Conservation (phyloP, 208 protist genomes). For the Leishmania aethiopica region DNA sequence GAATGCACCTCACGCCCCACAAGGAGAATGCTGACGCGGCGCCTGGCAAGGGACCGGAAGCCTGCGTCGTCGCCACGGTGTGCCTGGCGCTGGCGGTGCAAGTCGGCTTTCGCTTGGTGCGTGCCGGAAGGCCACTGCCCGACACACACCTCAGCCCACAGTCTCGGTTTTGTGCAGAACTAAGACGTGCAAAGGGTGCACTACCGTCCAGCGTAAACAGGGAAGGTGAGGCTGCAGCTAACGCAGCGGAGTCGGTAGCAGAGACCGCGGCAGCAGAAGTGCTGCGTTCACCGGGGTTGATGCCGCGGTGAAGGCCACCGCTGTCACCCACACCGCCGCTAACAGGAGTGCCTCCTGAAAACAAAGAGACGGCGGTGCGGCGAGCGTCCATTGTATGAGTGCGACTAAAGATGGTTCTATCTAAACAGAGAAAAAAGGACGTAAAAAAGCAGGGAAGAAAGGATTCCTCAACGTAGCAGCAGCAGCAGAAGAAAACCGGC, state of each 20-base stretch:
- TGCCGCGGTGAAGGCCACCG: neutral
- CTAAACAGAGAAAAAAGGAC: neutral
- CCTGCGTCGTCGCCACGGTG: neutral
- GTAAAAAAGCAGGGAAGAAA: neutral
- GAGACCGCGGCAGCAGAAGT: neutral
- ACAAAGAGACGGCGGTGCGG: neutral
- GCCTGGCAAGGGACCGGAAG: neutral
- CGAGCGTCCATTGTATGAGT: neutral
- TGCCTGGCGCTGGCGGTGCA: neutral
- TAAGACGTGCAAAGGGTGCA: neutral
- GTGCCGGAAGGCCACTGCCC: neutral
- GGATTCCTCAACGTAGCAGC: too few species aligned
- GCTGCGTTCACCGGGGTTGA: neutral
- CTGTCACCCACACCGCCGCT: neutral
- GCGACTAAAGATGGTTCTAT: neutral
- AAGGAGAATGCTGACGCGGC: neutral
- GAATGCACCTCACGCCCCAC: neutral
- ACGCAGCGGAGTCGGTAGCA: neutral
- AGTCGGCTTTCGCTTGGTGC: neutral
- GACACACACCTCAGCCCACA: neutral
- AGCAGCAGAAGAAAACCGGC: neutral
- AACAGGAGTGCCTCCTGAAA: neutral
- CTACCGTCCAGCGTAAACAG: neutral
- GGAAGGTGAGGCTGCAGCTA: neutral
- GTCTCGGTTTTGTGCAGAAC: neutral